Evolutionary conservation across 148 eudicot genomes (phyloP), one percentile per base, ranked within the genome.

Genomic region (Cornus suecica): DNA sequence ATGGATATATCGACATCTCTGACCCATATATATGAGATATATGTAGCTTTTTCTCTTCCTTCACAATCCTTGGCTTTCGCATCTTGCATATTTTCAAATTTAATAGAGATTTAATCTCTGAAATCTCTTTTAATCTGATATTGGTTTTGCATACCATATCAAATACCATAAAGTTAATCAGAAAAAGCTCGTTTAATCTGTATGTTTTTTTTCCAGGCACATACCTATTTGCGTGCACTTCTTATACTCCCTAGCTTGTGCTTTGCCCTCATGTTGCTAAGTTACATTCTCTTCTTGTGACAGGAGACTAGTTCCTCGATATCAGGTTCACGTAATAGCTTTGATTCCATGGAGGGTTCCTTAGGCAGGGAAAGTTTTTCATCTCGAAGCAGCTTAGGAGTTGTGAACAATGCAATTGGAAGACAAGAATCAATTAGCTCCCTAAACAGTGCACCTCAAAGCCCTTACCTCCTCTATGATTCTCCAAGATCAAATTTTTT

Each of bases 291-390:
- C 56, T 42, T 27, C 10, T 41, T 75, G 73, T 58, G 73, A 71
- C 86, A 91, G 97, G 93, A 88, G 67, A 81, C 84, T 48, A 90
- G 87, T 76, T 80, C 77, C 27, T 88, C 87, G n/a, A 87, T 84
- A 72, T 81, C 94, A 52, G 92, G 82, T 45, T 78, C 91, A 67
- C 83, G 67, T 68, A 81, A 65, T 18, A 88, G 90, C 77, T 82
- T 77, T 69, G 85, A 86, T 71, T 88, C 92, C 3, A 32, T 34
- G 10, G 92, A 87, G 51, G 82, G 81, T 70, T 89, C 86, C 66
- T 78, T 81, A 8, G 80, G 76, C 18, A 84, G 84, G 58, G 93
- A 83, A 75, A 69, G 56, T 29, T 72, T 76, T 42, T 85, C 84
- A 62, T 78, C 83, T 64, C 75, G 72, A 73, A 75, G 74, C 45